phyloP scores from a whole-genome alignment of 2,329 filamentous ascomycete genomes.

The Pyrenophora seminiperda region DNA sequence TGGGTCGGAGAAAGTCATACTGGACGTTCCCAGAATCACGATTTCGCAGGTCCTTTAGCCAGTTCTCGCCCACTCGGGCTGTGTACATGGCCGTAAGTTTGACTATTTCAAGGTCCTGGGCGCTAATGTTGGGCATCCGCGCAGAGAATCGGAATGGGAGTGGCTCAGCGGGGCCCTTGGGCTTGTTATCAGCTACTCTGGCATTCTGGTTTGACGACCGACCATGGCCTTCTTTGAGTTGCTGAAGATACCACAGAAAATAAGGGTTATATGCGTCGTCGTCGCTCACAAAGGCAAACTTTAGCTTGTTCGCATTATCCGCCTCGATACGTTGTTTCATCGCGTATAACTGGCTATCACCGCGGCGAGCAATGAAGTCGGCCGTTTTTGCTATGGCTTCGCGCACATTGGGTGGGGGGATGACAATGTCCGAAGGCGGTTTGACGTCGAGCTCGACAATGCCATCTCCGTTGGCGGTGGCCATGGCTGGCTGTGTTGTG shows the following conservation, averaged over 20 bases:
- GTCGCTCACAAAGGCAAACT: slow-evolving; percentile 82
- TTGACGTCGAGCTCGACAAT: slow-evolving; percentile 54
- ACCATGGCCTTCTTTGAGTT: slow-evolving; percentile 83
- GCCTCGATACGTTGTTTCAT: slow-evolving; percentile 82
- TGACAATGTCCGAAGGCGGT: slow-evolving; percentile 79
- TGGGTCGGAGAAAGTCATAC: slow-evolving; percentile 93
- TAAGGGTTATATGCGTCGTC: slow-evolving; percentile 85
- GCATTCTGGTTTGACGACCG: slow-evolving; percentile 49
- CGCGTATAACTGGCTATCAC: slow-evolving; percentile 74
- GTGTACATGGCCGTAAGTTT: slow-evolving; percentile 86
- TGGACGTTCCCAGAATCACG: slow-evolving; percentile 89
- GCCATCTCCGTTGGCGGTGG: slow-evolving; percentile 34
- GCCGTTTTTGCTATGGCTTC: slow-evolving; percentile 90
- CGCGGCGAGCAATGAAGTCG: slow-evolving; percentile 79
- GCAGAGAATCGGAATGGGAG: slow-evolving; percentile 91
- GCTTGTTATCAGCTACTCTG: slow-evolving; percentile 61
- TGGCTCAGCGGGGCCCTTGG: slow-evolving; percentile 82
- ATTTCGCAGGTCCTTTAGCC: slow-evolving; percentile 88
- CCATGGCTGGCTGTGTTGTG: slow-evolving; percentile 28
- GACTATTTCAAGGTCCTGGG: slow-evolving; percentile 79
- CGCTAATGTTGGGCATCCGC: slow-evolving; percentile 95
- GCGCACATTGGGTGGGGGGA: slow-evolving; percentile 85
- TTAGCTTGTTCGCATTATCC: slow-evolving; percentile 74
- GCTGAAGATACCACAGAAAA: slow-evolving; percentile 87
- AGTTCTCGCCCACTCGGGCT: slow-evolving; percentile 88